These are phyloP conservation scores for Thelonectria blattea DNA, from an alignment of 2,329 filamentous ascomycete genomes.

Conservation along the genomic window DNA sequence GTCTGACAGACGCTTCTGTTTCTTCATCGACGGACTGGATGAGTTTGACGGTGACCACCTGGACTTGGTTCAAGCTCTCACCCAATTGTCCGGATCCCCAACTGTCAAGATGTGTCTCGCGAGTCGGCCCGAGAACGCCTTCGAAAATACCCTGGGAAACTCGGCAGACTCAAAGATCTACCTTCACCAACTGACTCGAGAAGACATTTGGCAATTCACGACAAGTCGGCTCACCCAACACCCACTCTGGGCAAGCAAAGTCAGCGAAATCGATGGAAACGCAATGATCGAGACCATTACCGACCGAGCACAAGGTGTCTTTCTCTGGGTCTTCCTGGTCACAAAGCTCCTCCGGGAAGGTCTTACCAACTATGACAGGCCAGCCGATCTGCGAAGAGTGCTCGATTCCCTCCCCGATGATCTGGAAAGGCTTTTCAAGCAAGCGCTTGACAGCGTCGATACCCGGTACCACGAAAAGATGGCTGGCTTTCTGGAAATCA, in stretches of 20 bases:
- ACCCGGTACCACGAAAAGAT: conserved; percentile 6
- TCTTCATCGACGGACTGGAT: conserved; percentile 12
- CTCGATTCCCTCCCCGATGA: conserved; percentile 16
- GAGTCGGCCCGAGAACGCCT: neutral
- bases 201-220: conserved; percentile 23
- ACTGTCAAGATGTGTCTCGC: conserved; percentile 23
- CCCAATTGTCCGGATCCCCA: neutral
- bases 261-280: neutral
- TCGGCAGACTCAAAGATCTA: conserved; percentile 10
- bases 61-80: conserved; percentile 12
- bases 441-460: conserved; percentile 14
- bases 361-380: neutral
- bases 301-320: conserved; percentile 23
- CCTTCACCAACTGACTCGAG: conserved; percentile 22
- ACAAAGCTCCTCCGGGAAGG: conserved; percentile 13
- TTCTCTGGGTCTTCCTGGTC: conserved; percentile 32
- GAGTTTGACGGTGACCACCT: conserved; percentile 24
- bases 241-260: conserved; percentile 5
- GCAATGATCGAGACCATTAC: conserved; percentile 9
- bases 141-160: conserved; percentile 10
- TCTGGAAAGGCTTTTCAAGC: conserved; percentile 17
- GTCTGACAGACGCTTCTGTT: neutral
- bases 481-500: conserved; percentile 10
- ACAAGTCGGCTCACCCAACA: neutral
- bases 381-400: conserved; percentile 6